A percentile compares a stretch with the other conserved stretches of the same genome.
These are phyloP conservation scores for sweet orange (Citrus sinensis) DNA, from an alignment of 345 rosid genomes.

Conservation along the genomic window DVS_A1.0 CM039164.1:1445001-1445500, in stretches of 20 bases:
- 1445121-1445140: conserved; percentile 37
- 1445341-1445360: conserved; percentile 14
- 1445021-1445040: conserved; percentile 94
- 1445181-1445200: background rate
- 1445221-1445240: conserved; percentile 17
- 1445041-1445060: conserved; percentile 93
- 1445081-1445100: conserved; percentile 38
- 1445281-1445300: conserved; percentile 17
- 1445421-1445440: background rate
- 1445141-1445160: conserved; percentile 21
- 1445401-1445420: background rate
- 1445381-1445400: background rate
- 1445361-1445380: background rate
- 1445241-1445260: conserved; percentile 11
- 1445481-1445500: conserved; percentile 32
- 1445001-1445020: conserved; percentile 64
- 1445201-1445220: background rate
- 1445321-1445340: conserved; percentile 6
- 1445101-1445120: conserved; percentile 28
- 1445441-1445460: conserved; percentile 34
- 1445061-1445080: conserved; percentile 57
- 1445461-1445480: conserved; percentile 25
- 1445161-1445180: conserved; percentile 1
- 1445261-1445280: conserved; percentile 11
- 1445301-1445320: conserved; percentile 8